A percentile compares a stretch with the other conserved stretches of the same genome.
Evolutionary conservation across 768 basidiomycete genomes (phyloP).

Genomic region (Megacollybia marginata): DNA sequence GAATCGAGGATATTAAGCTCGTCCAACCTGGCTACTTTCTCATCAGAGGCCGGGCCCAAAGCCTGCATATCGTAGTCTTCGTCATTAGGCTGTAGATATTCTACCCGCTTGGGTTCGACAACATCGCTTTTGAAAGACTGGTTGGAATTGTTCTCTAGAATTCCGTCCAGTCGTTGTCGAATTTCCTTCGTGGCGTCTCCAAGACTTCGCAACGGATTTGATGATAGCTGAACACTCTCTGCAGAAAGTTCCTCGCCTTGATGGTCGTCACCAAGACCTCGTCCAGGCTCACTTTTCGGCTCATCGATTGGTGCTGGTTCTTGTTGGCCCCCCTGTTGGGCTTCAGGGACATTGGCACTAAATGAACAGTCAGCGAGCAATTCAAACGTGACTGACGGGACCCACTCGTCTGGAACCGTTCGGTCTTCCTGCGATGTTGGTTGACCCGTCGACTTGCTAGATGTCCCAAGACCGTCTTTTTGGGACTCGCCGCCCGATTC

Average conservation of each 20-base stretch:
- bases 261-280: constrained; percentile 35
- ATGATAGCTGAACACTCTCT: constrained; percentile 26
- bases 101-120: constrained; percentile 44
- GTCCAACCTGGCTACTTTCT: constrained; percentile 73
- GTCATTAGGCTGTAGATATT: constrained; percentile 71
- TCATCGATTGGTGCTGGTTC: constrained; percentile 10
- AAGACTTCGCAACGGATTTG: constrained; percentile 66
- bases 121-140: constrained; percentile 29
- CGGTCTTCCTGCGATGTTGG: too few relatives aligned
- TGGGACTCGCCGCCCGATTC: constrained; percentile 10
- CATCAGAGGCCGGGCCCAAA: constrained; percentile 79
- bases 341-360: background rate
- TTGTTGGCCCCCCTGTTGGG: constrained; percentile 11
- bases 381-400: too few relatives aligned
- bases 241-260: constrained; percentile 34
- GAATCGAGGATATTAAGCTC: constrained; percentile 75
- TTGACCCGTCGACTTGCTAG: too few relatives aligned
- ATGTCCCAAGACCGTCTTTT: background rate
- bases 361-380: too few relatives aligned
- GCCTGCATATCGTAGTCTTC: constrained; percentile 76
- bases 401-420: too few relatives aligned
- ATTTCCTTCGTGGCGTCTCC: constrained; percentile 83
- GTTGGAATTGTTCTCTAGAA: constrained; percentile 41
- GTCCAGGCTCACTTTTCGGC: constrained; percentile 20
- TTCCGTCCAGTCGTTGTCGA: constrained; percentile 77